Conservation (phyloP, 768 basidiomycete species). For the Saitozyma podzolica region DNA sequence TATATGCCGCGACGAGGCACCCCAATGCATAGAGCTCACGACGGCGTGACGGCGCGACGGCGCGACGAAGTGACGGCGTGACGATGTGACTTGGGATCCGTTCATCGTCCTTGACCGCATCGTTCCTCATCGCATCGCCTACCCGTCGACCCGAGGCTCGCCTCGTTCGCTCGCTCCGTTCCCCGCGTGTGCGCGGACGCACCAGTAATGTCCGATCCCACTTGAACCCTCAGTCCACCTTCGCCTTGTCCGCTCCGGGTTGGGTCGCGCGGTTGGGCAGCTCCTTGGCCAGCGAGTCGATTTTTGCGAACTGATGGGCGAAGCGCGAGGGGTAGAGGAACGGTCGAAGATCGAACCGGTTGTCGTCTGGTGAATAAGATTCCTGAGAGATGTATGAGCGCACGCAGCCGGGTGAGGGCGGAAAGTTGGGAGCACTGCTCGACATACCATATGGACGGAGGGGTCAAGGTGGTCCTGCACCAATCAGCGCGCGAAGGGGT, state of each 20-base stretch:
- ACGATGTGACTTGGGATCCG: no score
- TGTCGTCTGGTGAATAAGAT: conserved; percentile 94
- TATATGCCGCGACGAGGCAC: background rate
- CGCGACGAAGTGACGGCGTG: no score
- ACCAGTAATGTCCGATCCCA: background rate
- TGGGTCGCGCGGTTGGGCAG: conserved; percentile 59
- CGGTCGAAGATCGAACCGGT: conserved; percentile 90
- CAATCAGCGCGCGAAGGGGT: background rate
- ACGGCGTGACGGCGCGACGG: no score
- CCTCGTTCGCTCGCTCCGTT: no score
- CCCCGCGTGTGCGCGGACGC: background rate
- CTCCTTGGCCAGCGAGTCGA: conserved; percentile 76
- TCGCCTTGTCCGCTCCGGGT: conserved; percentile 49
- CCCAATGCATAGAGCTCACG: no score
- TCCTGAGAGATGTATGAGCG: conserved; percentile 60
- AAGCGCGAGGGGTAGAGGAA: conserved; percentile 95
- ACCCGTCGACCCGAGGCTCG: no score
- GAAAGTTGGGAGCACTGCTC: no score
- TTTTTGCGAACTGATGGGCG: conserved; percentile 95
- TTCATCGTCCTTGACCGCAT: no score
- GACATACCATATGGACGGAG: conserved; percentile 44
- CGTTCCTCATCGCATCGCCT: no score
- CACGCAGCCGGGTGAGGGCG: no score
- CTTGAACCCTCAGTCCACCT: conserved; percentile 42
- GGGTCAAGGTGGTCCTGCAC: conserved; percentile 46